Conservation (phyloP, 208 protist species). For the Trypanosoma theileri region DNA sequence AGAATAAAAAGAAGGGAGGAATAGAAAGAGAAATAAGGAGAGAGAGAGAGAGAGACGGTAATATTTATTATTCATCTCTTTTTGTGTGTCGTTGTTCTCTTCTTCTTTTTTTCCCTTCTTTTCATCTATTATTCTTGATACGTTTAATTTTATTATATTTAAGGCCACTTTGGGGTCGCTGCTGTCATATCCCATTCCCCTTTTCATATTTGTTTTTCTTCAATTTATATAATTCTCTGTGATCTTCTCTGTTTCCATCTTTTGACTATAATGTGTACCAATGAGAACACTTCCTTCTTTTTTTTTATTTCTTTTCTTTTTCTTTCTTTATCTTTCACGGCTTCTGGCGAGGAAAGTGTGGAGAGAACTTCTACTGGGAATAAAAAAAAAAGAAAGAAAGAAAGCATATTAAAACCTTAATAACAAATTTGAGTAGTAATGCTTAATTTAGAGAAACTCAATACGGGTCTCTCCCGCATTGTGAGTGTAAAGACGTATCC, state of each 20-base stretch:
- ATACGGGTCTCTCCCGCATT: conserved; percentile 65
- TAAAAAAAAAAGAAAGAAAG: not conserved
- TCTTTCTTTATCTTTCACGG: too few relatives aligned
- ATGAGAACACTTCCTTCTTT: too few relatives aligned
- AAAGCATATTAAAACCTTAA: not conserved
- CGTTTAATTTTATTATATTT: conserved; percentile 24
- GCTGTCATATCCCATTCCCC: too few relatives aligned
- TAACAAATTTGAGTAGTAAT: not conserved
- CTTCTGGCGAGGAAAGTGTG: too few relatives aligned
- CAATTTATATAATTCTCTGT: too few relatives aligned
- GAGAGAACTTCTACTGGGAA: too few relatives aligned
- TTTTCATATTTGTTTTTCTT: too few relatives aligned
- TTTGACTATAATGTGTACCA: too few relatives aligned
- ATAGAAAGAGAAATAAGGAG: conserved; percentile 17
- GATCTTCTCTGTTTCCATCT: too few relatives aligned
- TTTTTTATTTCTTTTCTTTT: too few relatives aligned
- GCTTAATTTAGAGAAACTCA: conserved; percentile 60
- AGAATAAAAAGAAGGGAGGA: conserved; percentile 7
- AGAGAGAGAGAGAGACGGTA: conserved; percentile 31
- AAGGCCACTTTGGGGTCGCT: not conserved
- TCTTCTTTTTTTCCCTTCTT: not conserved
- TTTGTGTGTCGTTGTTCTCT: not conserved
- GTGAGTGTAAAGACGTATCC: conserved; percentile 63
- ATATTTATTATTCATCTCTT: conserved; percentile 6
- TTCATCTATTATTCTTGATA: not conserved